These are phyloP conservation scores for Effrenium voratum DNA, from an alignment of 73 alveolate species.

Conservation along the genomic window DNA sequence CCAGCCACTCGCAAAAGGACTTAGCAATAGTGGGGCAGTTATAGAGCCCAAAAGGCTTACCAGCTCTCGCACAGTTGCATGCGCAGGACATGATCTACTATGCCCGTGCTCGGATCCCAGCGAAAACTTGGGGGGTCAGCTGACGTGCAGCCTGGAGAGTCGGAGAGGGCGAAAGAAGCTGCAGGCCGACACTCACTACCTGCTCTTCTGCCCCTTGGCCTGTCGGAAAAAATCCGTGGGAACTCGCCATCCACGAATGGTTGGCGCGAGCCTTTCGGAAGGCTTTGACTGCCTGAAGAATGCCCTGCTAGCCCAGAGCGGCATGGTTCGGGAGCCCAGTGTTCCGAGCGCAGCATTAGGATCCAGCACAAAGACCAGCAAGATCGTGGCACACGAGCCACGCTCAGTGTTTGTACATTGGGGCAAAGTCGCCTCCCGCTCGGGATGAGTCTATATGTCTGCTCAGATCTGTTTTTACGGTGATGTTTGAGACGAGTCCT, in stretches of 20 bases:
- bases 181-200: conserved; percentile 98
- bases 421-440: no score
- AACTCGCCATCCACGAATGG: no score
- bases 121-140: neutral
- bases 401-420: no score
- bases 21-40: no score
- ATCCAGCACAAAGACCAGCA: neutral
- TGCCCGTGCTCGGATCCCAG: conserved; percentile 24
- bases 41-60: no score
- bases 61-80: no score
- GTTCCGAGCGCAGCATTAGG: neutral
- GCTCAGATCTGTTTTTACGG: no score
- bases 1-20: no score
- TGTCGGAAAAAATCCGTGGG: neutral
- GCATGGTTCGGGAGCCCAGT: conserved; percentile 31
- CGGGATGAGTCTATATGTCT: no score
- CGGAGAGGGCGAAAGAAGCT: neutral
- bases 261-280: neutral
- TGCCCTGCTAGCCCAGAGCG: conserved; percentile 67
- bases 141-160: neutral
- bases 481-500: no score
- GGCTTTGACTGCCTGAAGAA: conserved; percentile 84
- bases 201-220: conserved; percentile 95
- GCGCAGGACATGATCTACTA: conserved; percentile 61
- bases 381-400: no score